phyloP scores from a whole-genome alignment of 805 yeast species.

The Wickerhamomyces alni region DNA sequence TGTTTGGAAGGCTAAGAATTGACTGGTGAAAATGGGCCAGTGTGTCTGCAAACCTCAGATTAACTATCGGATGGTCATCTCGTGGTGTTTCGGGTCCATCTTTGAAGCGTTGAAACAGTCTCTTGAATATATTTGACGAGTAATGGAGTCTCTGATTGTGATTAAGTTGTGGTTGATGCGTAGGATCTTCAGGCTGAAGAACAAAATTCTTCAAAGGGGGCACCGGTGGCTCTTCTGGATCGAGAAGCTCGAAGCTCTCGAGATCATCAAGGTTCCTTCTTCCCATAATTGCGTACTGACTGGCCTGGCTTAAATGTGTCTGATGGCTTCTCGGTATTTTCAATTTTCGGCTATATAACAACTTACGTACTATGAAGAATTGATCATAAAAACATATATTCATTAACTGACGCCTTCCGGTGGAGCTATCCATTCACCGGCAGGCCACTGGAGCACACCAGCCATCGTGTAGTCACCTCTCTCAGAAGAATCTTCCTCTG shows the following conservation, averaged over 20 bases:
- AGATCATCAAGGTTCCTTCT: too few species aligned
- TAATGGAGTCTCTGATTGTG: not conserved
- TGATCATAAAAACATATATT: too few species aligned
- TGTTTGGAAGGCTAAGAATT: constrained; percentile 20
- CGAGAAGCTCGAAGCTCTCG: too few species aligned
- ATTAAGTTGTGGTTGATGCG: too few species aligned
- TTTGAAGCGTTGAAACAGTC: constrained; percentile 36
- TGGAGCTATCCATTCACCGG: constrained; percentile 47
- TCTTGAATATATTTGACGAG: constrained; percentile 5
- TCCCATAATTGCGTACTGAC: too few species aligned
- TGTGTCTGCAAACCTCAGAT: constrained; percentile 8
- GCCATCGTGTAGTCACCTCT: constrained; percentile 66
- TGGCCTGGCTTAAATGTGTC: too few species aligned
- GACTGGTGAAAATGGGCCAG: constrained; percentile 40
- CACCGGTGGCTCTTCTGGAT: too few species aligned
- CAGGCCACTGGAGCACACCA: constrained; percentile 53
- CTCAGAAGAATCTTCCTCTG: constrained; percentile 24
- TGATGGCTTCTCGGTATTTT: too few species aligned
- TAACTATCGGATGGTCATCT: constrained; percentile 43
- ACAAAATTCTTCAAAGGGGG: too few species aligned
- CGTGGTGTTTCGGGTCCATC: constrained; percentile 45
- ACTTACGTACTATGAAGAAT: too few species aligned
- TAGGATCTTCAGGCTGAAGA: too few species aligned
- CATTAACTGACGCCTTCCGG: constrained; percentile 44
- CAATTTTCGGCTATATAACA: too few species aligned